Conservation (phyloP, 768 basidiomycete species). For the Lentinula raphanica region DNA sequence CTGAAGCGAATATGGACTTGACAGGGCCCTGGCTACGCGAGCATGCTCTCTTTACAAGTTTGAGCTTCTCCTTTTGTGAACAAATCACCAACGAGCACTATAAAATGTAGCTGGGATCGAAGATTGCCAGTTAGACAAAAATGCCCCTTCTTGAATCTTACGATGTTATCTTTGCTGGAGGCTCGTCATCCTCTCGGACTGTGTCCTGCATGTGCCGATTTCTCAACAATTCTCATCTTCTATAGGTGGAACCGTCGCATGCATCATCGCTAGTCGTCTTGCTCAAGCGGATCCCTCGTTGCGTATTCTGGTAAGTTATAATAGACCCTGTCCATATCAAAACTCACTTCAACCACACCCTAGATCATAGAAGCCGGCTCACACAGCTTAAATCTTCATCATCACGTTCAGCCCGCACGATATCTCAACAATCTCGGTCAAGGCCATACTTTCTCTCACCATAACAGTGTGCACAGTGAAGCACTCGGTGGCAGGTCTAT, state of each 20-base stretch:
- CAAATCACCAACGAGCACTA: too few species aligned
- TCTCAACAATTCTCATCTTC: neutral
- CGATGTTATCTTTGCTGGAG: slow-evolving; percentile 35
- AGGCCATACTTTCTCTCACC: slow-evolving; percentile 28
- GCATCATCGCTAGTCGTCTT: slow-evolving; percentile 35
- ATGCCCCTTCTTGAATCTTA: slow-evolving; percentile 10
- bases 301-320: slow-evolving; percentile 28
- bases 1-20: too few species aligned
- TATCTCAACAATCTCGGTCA: slow-evolving; percentile 29
- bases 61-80: too few species aligned
- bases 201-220: neutral
- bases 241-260: slow-evolving; percentile 30
- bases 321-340: slow-evolving; percentile 21
- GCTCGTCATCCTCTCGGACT: slow-evolving; percentile 9
- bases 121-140: neutral
- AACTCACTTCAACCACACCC: neutral
- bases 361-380: slow-evolving; percentile 35
- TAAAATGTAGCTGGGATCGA: too few species aligned
- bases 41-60: too few species aligned
- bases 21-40: too few species aligned
- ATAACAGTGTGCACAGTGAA: slow-evolving; percentile 27
- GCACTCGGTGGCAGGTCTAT: slow-evolving; percentile 25
- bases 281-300: slow-evolving; percentile 30
- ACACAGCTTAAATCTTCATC: slow-evolving; percentile 26
- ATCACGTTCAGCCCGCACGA: slow-evolving; percentile 37